A percentile compares a stretch with the other conserved stretches of the same genome.
phyloP scores from a whole-genome alignment of 2,329 filamentous ascomycete species.

The Ophidiomyces ophidiicola region DNA sequence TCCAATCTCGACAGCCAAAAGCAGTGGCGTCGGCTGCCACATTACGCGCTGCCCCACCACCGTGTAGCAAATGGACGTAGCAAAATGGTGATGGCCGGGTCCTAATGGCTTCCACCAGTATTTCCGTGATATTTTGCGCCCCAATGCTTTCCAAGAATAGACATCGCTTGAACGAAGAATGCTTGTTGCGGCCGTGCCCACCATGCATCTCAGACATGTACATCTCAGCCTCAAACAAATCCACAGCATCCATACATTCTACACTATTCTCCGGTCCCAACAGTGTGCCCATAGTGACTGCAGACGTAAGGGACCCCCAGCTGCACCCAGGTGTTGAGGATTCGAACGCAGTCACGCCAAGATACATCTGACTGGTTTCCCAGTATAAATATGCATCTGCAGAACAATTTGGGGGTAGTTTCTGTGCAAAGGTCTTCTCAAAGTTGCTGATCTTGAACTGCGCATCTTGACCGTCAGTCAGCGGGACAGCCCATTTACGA shows the following conservation, averaged over 20 bases:
- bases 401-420: conserved; percentile 36
- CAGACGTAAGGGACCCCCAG: too few relatives aligned
- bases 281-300: conserved; percentile 11
- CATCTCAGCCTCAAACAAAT: conserved; percentile 48
- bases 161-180: conserved; percentile 53
- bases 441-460: conserved; percentile 31
- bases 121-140: conserved; percentile 21
- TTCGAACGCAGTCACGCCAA: conserved; percentile 44
- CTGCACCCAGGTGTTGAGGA: conserved; percentile 19
- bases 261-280: conserved; percentile 26
- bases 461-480: conserved; percentile 26
- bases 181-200: conserved; percentile 47
- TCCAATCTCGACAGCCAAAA: conserved; percentile 53
- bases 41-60: conserved; percentile 42
- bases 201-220: conserved; percentile 50
- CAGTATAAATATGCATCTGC: conserved; percentile 47
- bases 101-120: conserved; percentile 37
- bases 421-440: conserved; percentile 28
- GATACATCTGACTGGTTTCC: conserved; percentile 34
- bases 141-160: conserved; percentile 45
- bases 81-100: conserved; percentile 42
- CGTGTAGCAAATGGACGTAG: conserved; percentile 53
- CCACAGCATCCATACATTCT: conserved; percentile 37
- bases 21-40: conserved; percentile 38
- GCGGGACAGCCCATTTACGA: conserved; percentile 33